phyloP scores from a whole-genome alignment of 345 rosid genomes.

The Citrus sp. region DNA sequence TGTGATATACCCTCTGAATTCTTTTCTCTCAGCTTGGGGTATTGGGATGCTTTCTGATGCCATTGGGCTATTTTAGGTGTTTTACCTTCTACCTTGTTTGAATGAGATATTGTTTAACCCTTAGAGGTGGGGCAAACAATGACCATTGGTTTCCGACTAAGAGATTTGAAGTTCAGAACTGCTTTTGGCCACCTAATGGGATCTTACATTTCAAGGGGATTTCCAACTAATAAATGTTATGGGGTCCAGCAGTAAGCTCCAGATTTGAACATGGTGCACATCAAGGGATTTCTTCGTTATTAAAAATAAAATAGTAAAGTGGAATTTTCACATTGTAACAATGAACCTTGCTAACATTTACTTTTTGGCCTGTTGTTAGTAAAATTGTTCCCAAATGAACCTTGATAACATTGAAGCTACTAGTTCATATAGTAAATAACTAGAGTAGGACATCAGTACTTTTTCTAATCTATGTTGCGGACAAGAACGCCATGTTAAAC shows the following conservation, averaged over 20 bases:
- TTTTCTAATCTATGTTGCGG: background rate
- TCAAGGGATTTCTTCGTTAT: background rate
- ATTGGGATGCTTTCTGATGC: conserved; percentile 1
- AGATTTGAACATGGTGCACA: background rate
- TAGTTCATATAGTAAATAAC: background rate
- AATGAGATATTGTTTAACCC: background rate
- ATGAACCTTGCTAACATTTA: background rate
- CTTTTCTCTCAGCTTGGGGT: background rate
- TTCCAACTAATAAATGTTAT: background rate
- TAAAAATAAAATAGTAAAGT: background rate
- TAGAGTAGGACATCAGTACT: background rate
- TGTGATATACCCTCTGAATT: background rate
- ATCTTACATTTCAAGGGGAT: background rate
- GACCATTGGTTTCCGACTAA: background rate
- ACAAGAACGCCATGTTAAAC: background rate
- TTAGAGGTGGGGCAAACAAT: background rate
- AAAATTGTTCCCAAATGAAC: background rate
- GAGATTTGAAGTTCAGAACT: background rate
- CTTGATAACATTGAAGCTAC: background rate
- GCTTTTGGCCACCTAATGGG: background rate
- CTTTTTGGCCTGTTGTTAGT: background rate
- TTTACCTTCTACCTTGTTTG: background rate
- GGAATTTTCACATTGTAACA: background rate
- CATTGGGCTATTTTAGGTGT: conserved; percentile 1
- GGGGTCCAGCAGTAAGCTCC: background rate